A percentile compares a stretch with the other conserved stretches of the same genome.
Evolutionary conservation across 139 green algal genomes (phyloP).

Genomic region (Ostreobium quekettii): DNA sequence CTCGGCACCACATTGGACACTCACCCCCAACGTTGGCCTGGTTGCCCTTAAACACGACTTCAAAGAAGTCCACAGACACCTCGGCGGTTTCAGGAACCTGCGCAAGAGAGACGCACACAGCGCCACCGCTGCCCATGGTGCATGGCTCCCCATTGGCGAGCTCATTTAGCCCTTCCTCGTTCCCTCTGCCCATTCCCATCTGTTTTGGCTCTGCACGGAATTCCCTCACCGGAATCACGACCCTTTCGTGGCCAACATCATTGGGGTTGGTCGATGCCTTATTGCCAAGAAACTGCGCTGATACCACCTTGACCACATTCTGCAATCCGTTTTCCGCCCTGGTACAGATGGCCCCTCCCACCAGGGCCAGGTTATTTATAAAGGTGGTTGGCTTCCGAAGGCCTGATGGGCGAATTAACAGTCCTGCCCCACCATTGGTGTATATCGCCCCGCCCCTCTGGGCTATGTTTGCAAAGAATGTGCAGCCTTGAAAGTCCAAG

Average conservation of each 20-base stretch:
- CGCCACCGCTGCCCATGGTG: neutral
- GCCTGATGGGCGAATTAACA: neutral
- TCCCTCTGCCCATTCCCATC: neutral
- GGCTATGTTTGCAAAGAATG: constrained; percentile 3
- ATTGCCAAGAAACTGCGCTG: neutral
- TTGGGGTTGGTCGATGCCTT: neutral
- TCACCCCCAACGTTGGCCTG: neutral
- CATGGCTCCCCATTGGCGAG: neutral
- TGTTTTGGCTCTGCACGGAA: neutral
- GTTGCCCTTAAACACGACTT: neutral
- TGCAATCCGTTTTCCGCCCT: too few relatives aligned
- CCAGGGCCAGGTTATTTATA: neutral
- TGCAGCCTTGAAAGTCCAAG: neutral
- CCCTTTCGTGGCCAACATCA: neutral
- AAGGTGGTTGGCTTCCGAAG: neutral
- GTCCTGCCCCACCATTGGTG: neutral
- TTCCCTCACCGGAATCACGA: neutral
- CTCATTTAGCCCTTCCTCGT: neutral
- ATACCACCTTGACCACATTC: too few relatives aligned
- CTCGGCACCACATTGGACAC: too few relatives aligned
- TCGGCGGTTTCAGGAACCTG: neutral
- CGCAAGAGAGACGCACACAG: neutral
- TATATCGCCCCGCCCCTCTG: neutral
- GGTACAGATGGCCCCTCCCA: neutral
- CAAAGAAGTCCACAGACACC: neutral